Evolutionary conservation across 2,329 filamentous ascomycete species (phyloP).

Genomic region (Thelonectria olida): DNA sequence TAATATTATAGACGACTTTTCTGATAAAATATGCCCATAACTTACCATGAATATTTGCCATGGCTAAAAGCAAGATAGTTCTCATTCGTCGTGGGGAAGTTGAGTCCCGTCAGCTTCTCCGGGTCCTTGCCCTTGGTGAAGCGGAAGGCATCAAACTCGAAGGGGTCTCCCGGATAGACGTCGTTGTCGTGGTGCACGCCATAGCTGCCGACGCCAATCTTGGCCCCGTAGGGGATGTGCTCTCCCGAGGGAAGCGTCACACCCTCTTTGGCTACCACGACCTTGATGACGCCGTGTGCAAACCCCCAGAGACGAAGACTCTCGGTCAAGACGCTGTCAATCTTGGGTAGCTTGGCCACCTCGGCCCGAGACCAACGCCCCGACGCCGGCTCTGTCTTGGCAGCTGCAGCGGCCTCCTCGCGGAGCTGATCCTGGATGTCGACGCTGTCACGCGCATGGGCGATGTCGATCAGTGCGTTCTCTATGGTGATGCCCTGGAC

Average conservation of each 20-base stretch:
- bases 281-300: not conserved
- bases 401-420: not conserved
- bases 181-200: not conserved
- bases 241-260: not conserved
- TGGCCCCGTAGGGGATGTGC: not conserved
- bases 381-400: not conserved
- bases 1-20: too few relatives aligned
- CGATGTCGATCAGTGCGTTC: not conserved
- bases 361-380: not conserved
- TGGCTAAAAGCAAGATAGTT: not conserved
- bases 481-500: not conserved
- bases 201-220: not conserved
- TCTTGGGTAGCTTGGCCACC: not conserved
- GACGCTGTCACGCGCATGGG: not conserved
- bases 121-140: not conserved
- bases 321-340: not conserved
- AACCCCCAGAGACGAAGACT: not conserved
- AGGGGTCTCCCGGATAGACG: not conserved
- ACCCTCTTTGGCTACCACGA: not conserved
- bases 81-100: not conserved
- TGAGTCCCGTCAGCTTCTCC: not conserved
- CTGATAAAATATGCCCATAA: too few relatives aligned
- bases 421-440: not conserved
- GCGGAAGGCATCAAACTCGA: not conserved
- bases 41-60: not conserved